Evolutionary conservation across 148 eudicot species (phyloP), one percentile per base, ranked within the genome.

Genomic region (Hydrangea macrophylla): DNA sequence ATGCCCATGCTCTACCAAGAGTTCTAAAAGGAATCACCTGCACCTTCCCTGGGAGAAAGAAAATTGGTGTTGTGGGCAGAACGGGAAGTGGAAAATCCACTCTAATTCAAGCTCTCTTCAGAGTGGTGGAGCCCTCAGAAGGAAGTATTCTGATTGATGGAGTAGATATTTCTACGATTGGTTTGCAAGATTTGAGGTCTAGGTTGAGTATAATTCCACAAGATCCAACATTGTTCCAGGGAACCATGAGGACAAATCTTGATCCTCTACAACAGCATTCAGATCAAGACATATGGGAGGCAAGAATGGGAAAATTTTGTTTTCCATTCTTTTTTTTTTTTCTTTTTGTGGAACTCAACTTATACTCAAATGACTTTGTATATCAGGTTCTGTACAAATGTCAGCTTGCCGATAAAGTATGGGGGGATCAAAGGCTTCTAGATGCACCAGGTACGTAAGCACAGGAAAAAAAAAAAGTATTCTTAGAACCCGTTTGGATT

Each of bases 81-180:
- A 90, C 96, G 0, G 98, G 96, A 4, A 90, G 98, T 72, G 98
- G 98, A 55, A 93, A 93, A 53, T 93, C 98, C 48, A 93, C 98
- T 27, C 76, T 93, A 8, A 90, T 93, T 70, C 98, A 90, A 86
- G 92, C 98, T 58, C 90, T 93, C 71, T 93, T 93, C 25, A 75
- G 98, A 55, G 90, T 90, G 6, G 89, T 90, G 31, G 98, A 93
- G 74, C 95, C 96, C 39, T 65, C 80, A 10, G 70, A 82, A 55
- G 98, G 96, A 28, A 78, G 61, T 48, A 90, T 93, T 56, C 64
- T 88, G 65, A 85, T 93, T 31, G 96, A 93, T 62, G 96, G 95
- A 8, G 32, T 93, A 0, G 89, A 93, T 70, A 82, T 90, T 39
- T 73, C 84, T 22, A 81, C 35, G 60, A 80, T 93, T 15, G 98